Conservation (phyloP, 148 eudicot species). For the Amaranthus hypochondriacus region DNA sequence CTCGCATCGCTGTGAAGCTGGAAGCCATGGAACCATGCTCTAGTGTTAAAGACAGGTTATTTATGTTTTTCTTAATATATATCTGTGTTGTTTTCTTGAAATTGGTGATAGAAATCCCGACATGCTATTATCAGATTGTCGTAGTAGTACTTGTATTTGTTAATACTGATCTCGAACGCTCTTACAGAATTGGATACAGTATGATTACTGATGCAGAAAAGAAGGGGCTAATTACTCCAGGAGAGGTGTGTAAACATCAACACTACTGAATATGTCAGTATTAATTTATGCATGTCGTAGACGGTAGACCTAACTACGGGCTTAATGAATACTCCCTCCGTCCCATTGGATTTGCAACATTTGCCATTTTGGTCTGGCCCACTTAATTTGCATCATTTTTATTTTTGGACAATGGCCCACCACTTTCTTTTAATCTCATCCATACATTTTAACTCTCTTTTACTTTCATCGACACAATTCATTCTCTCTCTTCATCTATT, state of each 20-base stretch:
- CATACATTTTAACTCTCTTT: too few species aligned
- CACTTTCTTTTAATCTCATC: too few species aligned
- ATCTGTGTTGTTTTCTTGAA: slow-evolving; percentile 2
- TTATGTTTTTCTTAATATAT: background rate
- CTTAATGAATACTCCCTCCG: too few species aligned
- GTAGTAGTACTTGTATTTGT: background rate
- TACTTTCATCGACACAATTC: too few species aligned
- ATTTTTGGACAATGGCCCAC: too few species aligned
- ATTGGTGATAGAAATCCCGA: background rate
- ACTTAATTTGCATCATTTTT: too few species aligned
- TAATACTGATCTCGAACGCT: slow-evolving; percentile 1
- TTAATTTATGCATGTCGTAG: slow-evolving; percentile 6
- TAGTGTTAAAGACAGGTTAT: slow-evolving; percentile 74
- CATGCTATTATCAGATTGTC: background rate
- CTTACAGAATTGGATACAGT: slow-evolving; percentile 44
- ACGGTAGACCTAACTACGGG: background rate
- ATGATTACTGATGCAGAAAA: slow-evolving; percentile 46
- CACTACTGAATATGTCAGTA: background rate
- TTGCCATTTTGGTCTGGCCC: too few species aligned
- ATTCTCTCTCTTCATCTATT: too few species aligned
- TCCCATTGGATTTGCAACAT: too few species aligned
- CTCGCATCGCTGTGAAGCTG: slow-evolving; percentile 74
- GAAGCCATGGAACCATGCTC: slow-evolving; percentile 95
- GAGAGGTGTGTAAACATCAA: slow-evolving; percentile 32
- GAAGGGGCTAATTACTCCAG: slow-evolving; percentile 40